Conservation (phyloP, 495 filamentous ascomycete species). For the Podospora australis region DNA sequence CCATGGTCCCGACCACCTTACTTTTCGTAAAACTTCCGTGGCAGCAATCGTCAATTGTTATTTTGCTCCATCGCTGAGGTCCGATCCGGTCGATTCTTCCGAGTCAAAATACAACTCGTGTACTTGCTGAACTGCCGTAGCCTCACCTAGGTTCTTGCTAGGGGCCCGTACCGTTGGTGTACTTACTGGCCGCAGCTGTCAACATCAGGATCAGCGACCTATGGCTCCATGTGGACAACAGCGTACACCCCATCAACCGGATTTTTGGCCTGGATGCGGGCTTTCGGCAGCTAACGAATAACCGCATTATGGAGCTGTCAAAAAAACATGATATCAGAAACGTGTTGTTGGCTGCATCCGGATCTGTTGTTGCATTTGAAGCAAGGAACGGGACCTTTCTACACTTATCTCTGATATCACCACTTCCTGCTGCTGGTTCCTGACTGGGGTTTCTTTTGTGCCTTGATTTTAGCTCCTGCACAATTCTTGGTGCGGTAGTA, state of each 20-base stretch:
- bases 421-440: background rate
- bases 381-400: background rate
- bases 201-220: no score
- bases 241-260: no score
- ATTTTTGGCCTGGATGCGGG: no score
- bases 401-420: constrained; percentile 17
- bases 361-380: background rate
- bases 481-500: background rate
- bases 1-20: background rate
- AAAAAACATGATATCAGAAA: background rate
- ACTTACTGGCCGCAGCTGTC: no score
- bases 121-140: background rate
- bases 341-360: background rate
- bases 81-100: background rate
- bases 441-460: background rate
- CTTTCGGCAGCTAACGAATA: no score
- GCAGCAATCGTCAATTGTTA: no score
- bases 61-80: no score
- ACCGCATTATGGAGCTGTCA: no score
- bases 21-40: no score
- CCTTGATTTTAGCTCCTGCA: constrained; percentile 11
- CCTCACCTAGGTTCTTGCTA: background rate
- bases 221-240: no score
- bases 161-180: background rate
- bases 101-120: background rate